A percentile compares a stretch with the other conserved stretches of the same genome.
Evolutionary conservation across 148 eudicot genomes (phyloP).

Genomic region (Limonium bicolor): DNA sequence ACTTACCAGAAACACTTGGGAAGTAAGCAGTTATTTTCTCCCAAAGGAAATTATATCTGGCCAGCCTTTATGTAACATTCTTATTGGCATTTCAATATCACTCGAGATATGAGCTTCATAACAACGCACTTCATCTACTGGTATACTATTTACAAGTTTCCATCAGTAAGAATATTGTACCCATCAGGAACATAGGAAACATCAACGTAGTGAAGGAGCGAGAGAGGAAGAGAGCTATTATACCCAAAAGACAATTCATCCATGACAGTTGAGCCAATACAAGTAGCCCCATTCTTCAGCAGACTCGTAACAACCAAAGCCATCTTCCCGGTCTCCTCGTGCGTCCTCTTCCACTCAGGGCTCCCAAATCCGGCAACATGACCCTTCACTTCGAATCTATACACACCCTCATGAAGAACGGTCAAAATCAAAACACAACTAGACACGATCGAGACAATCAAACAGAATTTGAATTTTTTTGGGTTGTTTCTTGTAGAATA

Average conservation of each 20-base stretch:
- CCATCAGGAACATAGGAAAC: background rate
- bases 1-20: background rate
- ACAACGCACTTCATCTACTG: background rate
- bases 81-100: too few species aligned
- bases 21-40: background rate
- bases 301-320: constrained; percentile 49
- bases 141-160: background rate
- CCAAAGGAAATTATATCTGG: background rate
- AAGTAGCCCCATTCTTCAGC: constrained; percentile 78
- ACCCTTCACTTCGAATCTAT: constrained; percentile 69
- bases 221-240: background rate
- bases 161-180: background rate
- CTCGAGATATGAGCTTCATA: too few species aligned
- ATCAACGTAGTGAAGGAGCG: background rate
- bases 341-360: constrained; percentile 71
- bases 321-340: constrained; percentile 46
- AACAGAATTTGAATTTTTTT: too few species aligned
- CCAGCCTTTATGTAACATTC: background rate
- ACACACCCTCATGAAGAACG: background rate
- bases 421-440: background rate
- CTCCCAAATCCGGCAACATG: constrained; percentile 66
- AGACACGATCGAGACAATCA: background rate
- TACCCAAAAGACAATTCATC: constrained; percentile 76
- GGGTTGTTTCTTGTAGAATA: background rate
- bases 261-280: constrained; percentile 75